Conservation (phyloP, 352 stramenopile species). For the Phytophthora colocasiae region DNA sequence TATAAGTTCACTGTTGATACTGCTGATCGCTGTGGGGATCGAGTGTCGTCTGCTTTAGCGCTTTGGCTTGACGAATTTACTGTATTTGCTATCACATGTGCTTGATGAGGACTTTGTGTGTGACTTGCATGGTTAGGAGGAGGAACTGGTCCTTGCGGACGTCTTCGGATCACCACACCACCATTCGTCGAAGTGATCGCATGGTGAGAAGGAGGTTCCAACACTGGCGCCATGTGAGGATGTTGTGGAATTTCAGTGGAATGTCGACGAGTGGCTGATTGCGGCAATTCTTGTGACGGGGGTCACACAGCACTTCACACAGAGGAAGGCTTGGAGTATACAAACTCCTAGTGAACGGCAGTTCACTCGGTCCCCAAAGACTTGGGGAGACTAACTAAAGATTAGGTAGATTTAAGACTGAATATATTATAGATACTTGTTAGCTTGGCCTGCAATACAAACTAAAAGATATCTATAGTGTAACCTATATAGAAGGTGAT, state of each 20-base stretch:
- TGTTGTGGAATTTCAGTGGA: conserved; percentile 19
- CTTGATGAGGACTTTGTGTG: conserved; percentile 18
- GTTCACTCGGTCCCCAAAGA: too few species aligned
- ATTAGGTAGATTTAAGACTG: too few species aligned
- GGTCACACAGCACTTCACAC: too few species aligned
- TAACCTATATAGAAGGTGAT: too few species aligned
- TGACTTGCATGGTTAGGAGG: conserved; percentile 8
- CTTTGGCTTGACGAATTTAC: background rate
- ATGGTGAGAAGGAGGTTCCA: conserved; percentile 14
- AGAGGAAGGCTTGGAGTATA: too few species aligned
- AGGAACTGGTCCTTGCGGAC: conserved; percentile 17
- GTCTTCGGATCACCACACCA: conserved; percentile 26
- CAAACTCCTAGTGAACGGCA: too few species aligned
- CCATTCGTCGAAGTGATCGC: conserved; percentile 30
- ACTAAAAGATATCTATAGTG: too few species aligned
- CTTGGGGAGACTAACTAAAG: too few species aligned
- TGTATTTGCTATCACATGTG: conserved; percentile 3
- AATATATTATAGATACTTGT: too few species aligned
- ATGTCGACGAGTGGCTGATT: conserved; percentile 20
- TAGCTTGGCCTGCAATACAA: too few species aligned
- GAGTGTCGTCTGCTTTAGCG: conserved; percentile 38
- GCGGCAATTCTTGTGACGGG: too few species aligned
- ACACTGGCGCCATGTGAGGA: conserved; percentile 9
- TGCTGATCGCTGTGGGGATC: conserved; percentile 21
- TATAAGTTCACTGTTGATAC: conserved; percentile 20